Evolutionary conservation across 768 basidiomycete genomes (phyloP), one percentile per base, ranked within the genome.

Genomic region (Mycena galericulata): DNA sequence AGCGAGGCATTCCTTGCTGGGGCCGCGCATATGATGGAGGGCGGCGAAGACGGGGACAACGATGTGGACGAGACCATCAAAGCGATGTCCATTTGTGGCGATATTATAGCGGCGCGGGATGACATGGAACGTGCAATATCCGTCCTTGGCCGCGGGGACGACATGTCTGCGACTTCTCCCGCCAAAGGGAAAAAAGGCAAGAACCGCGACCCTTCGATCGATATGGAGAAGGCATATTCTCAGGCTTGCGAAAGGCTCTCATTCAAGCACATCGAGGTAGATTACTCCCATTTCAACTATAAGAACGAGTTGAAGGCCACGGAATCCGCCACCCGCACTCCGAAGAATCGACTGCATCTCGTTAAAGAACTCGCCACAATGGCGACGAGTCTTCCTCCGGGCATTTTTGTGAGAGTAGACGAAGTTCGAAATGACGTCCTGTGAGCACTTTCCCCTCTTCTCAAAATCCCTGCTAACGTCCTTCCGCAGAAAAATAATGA

Each of bases 351-450:
- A 38, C 74, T 88, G 40, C 86, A 86, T 72, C 80, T 88, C n/a
- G 76, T 86, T 68, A 85, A 86, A 75, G 88, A 89, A 75, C 79
- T 88, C n/a, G 85, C 86, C 20, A 83, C 84, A 26, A 87, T 84
- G 77, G 83, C 86, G 6, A 88, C 87, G 11, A 83, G 83, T 59
- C 79, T 88, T n/a, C 88, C 88, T 56, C 80, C 84, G 2, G 87
- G 87, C 8, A 81, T 88, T 6, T 88, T 85, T 85, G 84, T 88
- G 30, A 80, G 87, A 36, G 85, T 86, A 8, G 87, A 89, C 71
- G 88, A 89, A 72, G 82, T 85, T 32, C 80, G 88, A 53, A 86
- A 88, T 74, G 87, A 89, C 71, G 85, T 80, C 2, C 82, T 88
- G 87, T 88, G 72, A 66, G 87, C 71, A 65, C 30, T 18, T 50